Percentiles rank a stretch among this genome's conserved stretches.
These are phyloP conservation scores for Vigna angularis DNA, from an alignment of 306 rosid genomes.

Conservation along the genomic window DNA sequence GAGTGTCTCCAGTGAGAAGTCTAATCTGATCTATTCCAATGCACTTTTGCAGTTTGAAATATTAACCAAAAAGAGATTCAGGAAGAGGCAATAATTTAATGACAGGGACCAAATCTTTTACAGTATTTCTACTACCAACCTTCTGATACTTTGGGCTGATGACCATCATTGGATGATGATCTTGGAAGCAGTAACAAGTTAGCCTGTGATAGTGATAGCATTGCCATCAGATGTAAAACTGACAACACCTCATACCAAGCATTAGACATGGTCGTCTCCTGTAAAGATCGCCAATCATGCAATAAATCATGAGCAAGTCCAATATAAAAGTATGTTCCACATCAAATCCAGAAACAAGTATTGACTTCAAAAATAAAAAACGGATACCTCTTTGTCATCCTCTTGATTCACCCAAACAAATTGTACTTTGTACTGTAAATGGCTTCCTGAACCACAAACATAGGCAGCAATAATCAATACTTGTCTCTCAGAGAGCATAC, in stretches of 20 bases:
- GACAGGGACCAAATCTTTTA: conserved; percentile 13
- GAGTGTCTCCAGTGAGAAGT: conserved; percentile 5
- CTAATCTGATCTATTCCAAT: conserved; percentile 29
- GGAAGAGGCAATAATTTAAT: background rate
- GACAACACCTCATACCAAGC: conserved; percentile 98
- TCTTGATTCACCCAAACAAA: conserved; percentile 96
- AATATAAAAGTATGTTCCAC: conserved; percentile 40
- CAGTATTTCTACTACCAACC: conserved; percentile 57
- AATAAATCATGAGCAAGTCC: conserved; percentile 37
- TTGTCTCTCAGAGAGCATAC: conserved; percentile 38
- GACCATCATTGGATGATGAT: conserved; percentile 83
- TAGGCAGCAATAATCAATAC: conserved; percentile 36
- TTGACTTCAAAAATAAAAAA: background rate
- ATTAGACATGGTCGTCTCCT: conserved; percentile 90
- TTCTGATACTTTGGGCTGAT: conserved; percentile 89
- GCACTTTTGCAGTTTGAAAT: conserved; percentile 21
- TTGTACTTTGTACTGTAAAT: conserved; percentile 86
- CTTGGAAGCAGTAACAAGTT: conserved; percentile 96
- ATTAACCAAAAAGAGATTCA: conserved; percentile 23
- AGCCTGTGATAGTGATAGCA: conserved; percentile 84
- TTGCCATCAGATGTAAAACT: conserved; percentile 94
- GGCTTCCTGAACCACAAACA: conserved; percentile 75
- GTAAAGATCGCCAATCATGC: conserved; percentile 47
- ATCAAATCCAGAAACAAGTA: conserved; percentile 27
- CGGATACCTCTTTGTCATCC: conserved; percentile 83